Evolutionary conservation across 1,284 basidiomycete genomes (phyloP), one percentile per base, ranked within the genome.

Genomic region (Cystodermella granulosa): DNA sequence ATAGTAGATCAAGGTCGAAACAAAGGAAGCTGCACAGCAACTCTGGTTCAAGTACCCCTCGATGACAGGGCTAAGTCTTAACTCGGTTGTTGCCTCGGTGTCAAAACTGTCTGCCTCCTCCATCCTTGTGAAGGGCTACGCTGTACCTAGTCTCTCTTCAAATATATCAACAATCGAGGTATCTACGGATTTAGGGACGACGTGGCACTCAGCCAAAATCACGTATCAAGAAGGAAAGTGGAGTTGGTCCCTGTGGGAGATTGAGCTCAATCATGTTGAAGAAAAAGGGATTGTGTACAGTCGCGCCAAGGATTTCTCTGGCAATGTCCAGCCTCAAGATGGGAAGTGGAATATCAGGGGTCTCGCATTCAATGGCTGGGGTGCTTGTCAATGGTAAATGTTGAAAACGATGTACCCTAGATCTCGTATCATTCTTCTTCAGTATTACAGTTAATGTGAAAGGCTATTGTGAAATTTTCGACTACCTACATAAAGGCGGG

Each of bases 231-330:
- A 79, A 42, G 80, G 80, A 4, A 70, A 59, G 53, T 84, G 82
- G 81, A 83, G 81, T 56, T 85, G 83, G 83, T 76, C 80, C 6
- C 57, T 84, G 22, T 84, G 83, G 83, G 79, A 83, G 56, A 68
- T 57, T 4, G 66, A 69, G 28, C 34, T 82, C 13, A 54, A 63
- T 11, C 59, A 56, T 45, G 57, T 61, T 17, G 62, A 49, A 4
- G 54, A 55, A 24, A 60, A 48, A 16, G 73, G 73, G 2, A 59
- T 58, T 15, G 63, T 73, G 13, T 62, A 66, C 35, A 71, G 69
- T 39, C 68, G 77, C 6, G 79, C 76, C 2, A 63, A 58, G 24
- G 77, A 80, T 59, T 57, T 53, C 13, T 58, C 56, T n/a, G 76
- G 73, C 0, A 55, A 67, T 20, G 49, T 66, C 22, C 80, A 82